Evolutionary conservation across 164 flowering plant genomes (phyloP), one percentile per base, ranked within the genome.

Genomic region (Malania oleifera): DNA sequence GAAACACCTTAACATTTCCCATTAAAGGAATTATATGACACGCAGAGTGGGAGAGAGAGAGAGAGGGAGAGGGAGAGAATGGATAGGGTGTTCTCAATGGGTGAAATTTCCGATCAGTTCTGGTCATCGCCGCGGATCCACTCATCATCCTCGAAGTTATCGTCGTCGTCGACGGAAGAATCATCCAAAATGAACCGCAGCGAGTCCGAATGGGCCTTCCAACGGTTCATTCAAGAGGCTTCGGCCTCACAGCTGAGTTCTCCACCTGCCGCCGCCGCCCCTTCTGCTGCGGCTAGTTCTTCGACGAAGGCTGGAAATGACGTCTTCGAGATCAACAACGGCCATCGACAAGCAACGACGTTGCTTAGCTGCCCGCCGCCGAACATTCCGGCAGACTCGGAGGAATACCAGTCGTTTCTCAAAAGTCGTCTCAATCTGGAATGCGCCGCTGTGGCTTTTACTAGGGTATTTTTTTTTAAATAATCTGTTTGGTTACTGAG

Each of bases 131-230:
- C 77, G 29, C 63, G 76, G 20, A 67, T 2, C 57, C 58, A 20
- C 41, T 24, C 24, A 37, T 19, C 55, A 24, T 22, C 37, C 51
- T 48, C 12, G 43, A 52, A 0, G 62, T 22, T 17, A 66, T 22
- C 56, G 20, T 5, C 62, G 29, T 25, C 56, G 2, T 29, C 70
- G 23, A 17, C 5, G 7, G 18, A n/a, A 1, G 46, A 18, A 10
- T 43, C 22, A 4, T 63, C 75, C 18, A 60, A 48, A 29, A 84
- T 95, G 93, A 85, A 83, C 58, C 76, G 96, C 20, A 91, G 89
- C 73, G 67, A 78, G 3, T 95, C 99, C 2, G 97, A 95, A 52
- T 95, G 96, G 97, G 83, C 91, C 0, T 88, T 95, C 38, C 88
- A 95, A 72, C 71, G 78, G 9, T 86, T 85, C 46, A 75, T 91